Base-by-base conservation (phyloP, 31 red algal genomes). In the Endocladia muricata region DNA sequence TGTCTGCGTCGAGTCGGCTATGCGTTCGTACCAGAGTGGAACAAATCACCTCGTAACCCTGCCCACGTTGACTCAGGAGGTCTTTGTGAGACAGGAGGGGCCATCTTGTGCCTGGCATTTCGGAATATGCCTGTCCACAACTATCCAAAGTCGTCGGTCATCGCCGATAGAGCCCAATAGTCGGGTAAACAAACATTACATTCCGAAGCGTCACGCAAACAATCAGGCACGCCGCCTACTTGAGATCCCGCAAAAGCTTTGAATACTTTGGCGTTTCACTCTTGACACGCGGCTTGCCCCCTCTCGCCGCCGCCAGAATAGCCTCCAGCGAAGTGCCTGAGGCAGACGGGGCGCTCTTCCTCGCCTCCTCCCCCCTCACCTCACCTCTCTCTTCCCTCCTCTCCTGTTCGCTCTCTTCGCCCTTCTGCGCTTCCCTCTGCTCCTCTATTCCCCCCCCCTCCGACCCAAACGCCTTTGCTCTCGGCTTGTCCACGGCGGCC, bases 241-340 rank as follows among this genome's bases (percentile, higher is more conserved):
- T 84, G 69, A 84, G 49, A 51, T 84, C 81, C 21, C 81, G 81
- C 42, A 84, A 33, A 42, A 84, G 58, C 35, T 68, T 84, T 8
- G 81, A 74, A 73, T 84, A 84, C 44, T 84, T 84, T 56, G 81
- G 81, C 23, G 48, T 74, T 75, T 75, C 81, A 11, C 81, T 63
- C 29, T 37, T 49, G 3, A 37, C 26, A 8, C 70, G 37, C 33
- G 70, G 39, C 32, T 64, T 39, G 8, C 57, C 68, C 25, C 81
- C 36, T 64, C 81, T 34, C 40, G 81, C 81, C 7, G 81, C 81
- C 31, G 81, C 81, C 17, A 84, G 70, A 55, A 84, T 84, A 13
- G 81, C 81, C 25, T 84, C 81, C 30, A 84, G 81, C 22, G 81
- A 84, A 22, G 81, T 84, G 26, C 56, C 40, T 35, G 68, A 57